Evolutionary conservation across 1,284 basidiomycete species (phyloP).

Genomic region (Microbotryomycetes sp.): DNA sequence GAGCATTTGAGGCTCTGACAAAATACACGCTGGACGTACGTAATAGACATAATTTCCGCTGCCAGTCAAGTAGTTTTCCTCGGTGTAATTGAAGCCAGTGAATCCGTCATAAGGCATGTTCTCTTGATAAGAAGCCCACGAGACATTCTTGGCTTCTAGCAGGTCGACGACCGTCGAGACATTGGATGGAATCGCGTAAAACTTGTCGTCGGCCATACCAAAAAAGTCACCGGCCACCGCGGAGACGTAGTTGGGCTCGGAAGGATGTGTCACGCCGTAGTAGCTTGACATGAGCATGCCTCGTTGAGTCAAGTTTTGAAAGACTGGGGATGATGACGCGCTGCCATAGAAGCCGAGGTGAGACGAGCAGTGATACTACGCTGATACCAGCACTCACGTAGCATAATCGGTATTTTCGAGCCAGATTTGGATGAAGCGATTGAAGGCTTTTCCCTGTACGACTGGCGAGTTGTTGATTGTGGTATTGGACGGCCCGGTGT

Average conservation of each 20-base stretch:
- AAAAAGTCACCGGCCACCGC: constrained; percentile 54
- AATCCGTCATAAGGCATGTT: constrained; percentile 53
- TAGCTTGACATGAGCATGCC: constrained; percentile 52
- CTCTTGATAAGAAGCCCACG: constrained; percentile 49
- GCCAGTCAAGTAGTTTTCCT: constrained; percentile 47
- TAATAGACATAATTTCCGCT: constrained; percentile 42
- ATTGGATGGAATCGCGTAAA: constrained; percentile 41
- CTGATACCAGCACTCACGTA: constrained; percentile 17
- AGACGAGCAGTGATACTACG: constrained; percentile 1
- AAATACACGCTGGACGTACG: constrained; percentile 15
- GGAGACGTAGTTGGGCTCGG: constrained; percentile 52
- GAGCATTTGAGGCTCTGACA: not conserved
- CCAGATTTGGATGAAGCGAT: constrained; percentile 38
- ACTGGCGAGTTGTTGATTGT: constrained; percentile 42
- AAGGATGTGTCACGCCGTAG: constrained; percentile 56
- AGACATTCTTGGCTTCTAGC: constrained; percentile 53
- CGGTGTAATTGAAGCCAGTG: constrained; percentile 44
- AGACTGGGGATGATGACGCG: constrained; percentile 42
- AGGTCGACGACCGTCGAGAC: constrained; percentile 58
- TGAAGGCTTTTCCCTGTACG: constrained; percentile 48
- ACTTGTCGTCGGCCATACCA: constrained; percentile 50
- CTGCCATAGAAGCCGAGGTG: not conserved
- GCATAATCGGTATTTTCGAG: constrained; percentile 56
- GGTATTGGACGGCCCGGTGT: constrained; percentile 44
- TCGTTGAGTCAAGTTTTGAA: constrained; percentile 49